These are phyloP conservation scores for Calamus simplicifolius DNA, from an alignment of 176 grass and related monocot genomes.

Conservation along the genomic window DNA sequence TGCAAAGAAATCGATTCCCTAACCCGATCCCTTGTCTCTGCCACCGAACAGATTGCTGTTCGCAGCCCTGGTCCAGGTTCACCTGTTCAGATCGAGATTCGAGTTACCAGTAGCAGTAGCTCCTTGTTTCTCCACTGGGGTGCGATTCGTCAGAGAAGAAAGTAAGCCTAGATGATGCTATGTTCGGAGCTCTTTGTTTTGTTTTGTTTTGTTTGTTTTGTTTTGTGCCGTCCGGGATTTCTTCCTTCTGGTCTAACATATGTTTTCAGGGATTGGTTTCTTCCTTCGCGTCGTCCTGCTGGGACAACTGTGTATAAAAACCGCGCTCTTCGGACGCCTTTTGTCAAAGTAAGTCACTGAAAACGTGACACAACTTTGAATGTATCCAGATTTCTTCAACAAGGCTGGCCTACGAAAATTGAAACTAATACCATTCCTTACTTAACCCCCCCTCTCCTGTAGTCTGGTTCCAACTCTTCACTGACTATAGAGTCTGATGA, in stretches of 20 bases:
- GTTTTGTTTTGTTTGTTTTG: no score
- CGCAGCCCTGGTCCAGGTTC: conserved; percentile 25
- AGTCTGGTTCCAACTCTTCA: conserved; percentile 68
- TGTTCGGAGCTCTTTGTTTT: conserved; percentile 8
- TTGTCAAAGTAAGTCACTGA: conserved; percentile 50
- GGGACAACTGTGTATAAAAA: conserved; percentile 69
- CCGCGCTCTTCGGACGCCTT: conserved; percentile 67
- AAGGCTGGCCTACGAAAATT: no score
- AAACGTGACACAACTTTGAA: background rate
- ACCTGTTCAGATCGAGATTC: conserved; percentile 35
- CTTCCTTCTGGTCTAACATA: conserved; percentile 2
- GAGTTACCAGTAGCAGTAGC: conserved; percentile 51
- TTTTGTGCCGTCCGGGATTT: background rate
- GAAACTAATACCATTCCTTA: conserved; percentile 5
- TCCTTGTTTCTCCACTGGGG: conserved; percentile 87
- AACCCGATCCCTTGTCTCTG: conserved; percentile 3
- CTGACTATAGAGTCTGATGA: conserved; percentile 78
- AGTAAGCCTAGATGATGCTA: conserved; percentile 27
- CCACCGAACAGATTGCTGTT: conserved; percentile 44
- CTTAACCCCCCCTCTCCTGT: conserved; percentile 17
- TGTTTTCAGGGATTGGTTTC: conserved; percentile 63
- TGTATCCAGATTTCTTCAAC: no score
- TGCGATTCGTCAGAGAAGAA: conserved; percentile 33
- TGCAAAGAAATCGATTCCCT: conserved; percentile 7
- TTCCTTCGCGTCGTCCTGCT: conserved; percentile 51